Percentiles rank a stretch among this genome's conserved stretches.
These are phyloP conservation scores for Pueraria montana DNA, from an alignment of 306 rosid species.

Conservation along the genomic window DNA sequence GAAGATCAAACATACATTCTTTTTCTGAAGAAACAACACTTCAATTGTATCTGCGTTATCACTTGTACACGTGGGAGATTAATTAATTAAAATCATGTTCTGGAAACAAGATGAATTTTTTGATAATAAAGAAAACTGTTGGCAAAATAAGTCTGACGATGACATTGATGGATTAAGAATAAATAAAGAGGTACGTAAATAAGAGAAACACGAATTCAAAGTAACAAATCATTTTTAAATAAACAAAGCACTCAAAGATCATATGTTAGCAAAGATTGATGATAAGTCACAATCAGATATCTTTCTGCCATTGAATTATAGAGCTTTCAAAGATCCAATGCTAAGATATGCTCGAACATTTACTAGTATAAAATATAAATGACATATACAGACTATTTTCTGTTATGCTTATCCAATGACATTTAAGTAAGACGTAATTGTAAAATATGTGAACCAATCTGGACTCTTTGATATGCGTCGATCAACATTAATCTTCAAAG, in stretches of 20 bases:
- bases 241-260: background rate
- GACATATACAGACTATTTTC: background rate
- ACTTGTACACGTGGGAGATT: background rate
- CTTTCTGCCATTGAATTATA: background rate
- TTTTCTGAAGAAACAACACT: background rate
- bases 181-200: background rate
- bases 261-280: background rate
- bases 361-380: background rate
- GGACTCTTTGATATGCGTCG: background rate
- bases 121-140: background rate
- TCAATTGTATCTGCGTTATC: background rate
- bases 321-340: background rate
- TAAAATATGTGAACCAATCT: background rate
- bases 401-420: background rate
- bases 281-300: background rate
- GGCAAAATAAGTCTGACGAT: background rate
- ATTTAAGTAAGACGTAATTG: background rate
- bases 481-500: background rate
- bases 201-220: background rate
- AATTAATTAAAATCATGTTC: background rate
- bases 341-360: background rate
- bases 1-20: background rate
- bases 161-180: background rate
- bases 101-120: background rate
- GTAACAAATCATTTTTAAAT: background rate